Evolutionary conservation across 1,284 basidiomycete genomes (phyloP).

Genomic region (Cryptococcus sp.): DNA sequence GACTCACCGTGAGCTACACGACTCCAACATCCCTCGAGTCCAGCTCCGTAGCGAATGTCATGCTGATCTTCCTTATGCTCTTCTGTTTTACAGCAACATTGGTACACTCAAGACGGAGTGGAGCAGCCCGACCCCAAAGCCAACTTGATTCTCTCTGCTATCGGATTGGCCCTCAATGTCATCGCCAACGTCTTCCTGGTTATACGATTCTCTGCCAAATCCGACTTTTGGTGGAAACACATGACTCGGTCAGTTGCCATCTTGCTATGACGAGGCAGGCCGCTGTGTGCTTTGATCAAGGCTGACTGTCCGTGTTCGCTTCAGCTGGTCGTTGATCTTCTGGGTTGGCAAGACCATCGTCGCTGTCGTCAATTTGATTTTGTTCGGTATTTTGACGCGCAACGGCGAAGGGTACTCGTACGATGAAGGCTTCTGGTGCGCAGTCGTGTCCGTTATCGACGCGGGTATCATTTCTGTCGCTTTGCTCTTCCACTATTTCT

Average conservation of each 20-base stretch:
- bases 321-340: slow-evolving; percentile 45
- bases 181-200: slow-evolving; percentile 54
- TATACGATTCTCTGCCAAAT: slow-evolving; percentile 51
- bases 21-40: neutral
- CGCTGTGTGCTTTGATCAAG: neutral
- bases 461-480: slow-evolving; percentile 49
- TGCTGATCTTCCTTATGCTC: no score
- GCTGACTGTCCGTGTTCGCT: neutral
- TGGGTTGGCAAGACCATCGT: slow-evolving; percentile 55
- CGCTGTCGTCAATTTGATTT: slow-evolving; percentile 51
- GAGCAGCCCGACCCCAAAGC: slow-evolving; percentile 42
- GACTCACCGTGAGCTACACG: slow-evolving; percentile 42
- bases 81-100: slow-evolving; percentile 38
- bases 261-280: neutral
- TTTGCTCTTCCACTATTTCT: slow-evolving; percentile 50
- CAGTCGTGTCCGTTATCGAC: slow-evolving; percentile 51
- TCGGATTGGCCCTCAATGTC: slow-evolving; percentile 53
- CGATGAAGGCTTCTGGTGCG: slow-evolving; percentile 55
- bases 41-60: neutral
- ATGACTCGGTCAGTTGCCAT: slow-evolving; percentile 30
- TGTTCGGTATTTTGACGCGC: slow-evolving; percentile 42
- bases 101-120: slow-evolving; percentile 43
- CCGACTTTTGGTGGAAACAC: slow-evolving; percentile 37
- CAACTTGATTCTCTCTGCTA: slow-evolving; percentile 49
- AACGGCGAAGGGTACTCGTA: slow-evolving; percentile 45